Evolutionary conservation across 768 basidiomycete genomes (phyloP).

Genomic region (Termitomyces sp.): DNA sequence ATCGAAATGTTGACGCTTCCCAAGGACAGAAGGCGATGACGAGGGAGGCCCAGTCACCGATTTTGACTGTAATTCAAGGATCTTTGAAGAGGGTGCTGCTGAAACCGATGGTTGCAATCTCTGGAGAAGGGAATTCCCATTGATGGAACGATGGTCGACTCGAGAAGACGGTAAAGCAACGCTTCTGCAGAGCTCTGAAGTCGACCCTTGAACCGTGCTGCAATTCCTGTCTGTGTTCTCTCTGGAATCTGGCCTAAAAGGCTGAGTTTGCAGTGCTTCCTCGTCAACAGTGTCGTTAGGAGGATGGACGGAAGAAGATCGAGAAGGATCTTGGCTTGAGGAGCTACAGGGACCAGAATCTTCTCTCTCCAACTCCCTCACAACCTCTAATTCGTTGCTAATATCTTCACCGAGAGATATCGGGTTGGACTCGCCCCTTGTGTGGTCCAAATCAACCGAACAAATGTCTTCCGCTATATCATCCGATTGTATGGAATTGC

Average conservation of each 20-base stretch:
- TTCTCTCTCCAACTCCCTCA: not conserved
- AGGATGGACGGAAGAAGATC: not conserved
- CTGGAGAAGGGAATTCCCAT: not conserved
- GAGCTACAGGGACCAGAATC: not conserved
- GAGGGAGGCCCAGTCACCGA: not conserved
- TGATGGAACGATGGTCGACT: not conserved
- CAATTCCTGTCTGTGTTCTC: no score
- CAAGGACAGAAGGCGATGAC: not conserved
- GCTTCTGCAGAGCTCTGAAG: not conserved
- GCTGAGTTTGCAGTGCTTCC: not conserved
- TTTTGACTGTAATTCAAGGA: not conserved
- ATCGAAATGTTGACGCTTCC: constrained; percentile 3
- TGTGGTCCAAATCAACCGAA: not conserved
- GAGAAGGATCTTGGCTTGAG: not conserved
- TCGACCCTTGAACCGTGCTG: not conserved
- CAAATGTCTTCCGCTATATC: not conserved
- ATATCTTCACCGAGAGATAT: not conserved
- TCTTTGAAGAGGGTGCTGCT: not conserved
- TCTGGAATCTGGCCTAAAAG: not conserved
- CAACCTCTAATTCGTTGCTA: not conserved
- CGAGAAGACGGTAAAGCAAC: not conserved
- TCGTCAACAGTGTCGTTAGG: not conserved
- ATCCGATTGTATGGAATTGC: not conserved
- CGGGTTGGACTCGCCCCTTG: not conserved
- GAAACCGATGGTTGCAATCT: constrained; percentile 2